These are phyloP conservation scores for Xylariaceae sp. DNA, from an alignment of 2,329 filamentous ascomycete genomes.

Conservation along the genomic window DNA sequence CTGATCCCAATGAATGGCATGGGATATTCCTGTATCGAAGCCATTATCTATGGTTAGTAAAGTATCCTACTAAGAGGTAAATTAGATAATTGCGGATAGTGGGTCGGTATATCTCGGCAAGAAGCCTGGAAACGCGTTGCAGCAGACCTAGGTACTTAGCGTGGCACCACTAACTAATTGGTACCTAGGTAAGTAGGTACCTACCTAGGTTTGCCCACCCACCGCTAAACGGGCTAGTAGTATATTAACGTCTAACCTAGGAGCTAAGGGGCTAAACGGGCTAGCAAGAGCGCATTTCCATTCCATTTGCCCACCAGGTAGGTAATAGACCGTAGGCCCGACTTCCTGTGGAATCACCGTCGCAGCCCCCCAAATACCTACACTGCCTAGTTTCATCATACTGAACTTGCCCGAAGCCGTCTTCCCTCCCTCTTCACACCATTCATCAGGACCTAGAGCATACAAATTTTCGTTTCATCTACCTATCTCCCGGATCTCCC, in stretches of 20 bases:
- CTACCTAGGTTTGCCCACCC: background rate
- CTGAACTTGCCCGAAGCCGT: background rate
- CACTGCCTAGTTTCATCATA: background rate
- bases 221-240: background rate
- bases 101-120: no score
- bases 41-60: no score
- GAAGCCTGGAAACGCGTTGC: no score
- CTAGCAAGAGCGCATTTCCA: conserved; percentile 5
- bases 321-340: background rate
- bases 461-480: no score
- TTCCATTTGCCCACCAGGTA: background rate
- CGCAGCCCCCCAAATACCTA: conserved; percentile 5
- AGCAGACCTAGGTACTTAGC: no score
- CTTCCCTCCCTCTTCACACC: background rate
- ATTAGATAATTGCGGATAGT: no score
- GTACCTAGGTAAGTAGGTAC: background rate
- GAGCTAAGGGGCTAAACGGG: background rate
- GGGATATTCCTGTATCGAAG: no score
- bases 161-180: no score
- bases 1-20: no score
- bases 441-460: background rate
- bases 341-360: conserved; percentile 1
- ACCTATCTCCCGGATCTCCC: no score
- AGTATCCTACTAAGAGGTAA: no score
- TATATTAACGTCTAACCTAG: no score